Evolutionary conservation across 176 grass and related monocot species (phyloP).

Genomic region (Triticum aestivum): IWGSC_CS_RefSeq_v2.1 NC_057808.1:560424501-560425000

Average conservation of each 20-base stretch:
- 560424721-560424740: neutral
- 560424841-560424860: neutral
- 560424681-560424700: neutral
- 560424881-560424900: constrained; percentile 48
- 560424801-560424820: neutral
- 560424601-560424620: too few species aligned
- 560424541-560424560: too few species aligned
- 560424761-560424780: neutral
- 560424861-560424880: constrained; percentile 68
- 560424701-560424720: neutral
- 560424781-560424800: neutral
- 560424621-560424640: too few species aligned
- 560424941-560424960: constrained; percentile 84
- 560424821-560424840: neutral
- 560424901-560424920: constrained; percentile 28
- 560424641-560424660: too few species aligned
- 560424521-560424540: too few species aligned
- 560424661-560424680: too few species aligned
- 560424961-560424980: constrained; percentile 87
- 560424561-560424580: too few species aligned
- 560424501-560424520: neutral
- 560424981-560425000: constrained; percentile 31
- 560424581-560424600: too few species aligned
- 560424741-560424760: neutral
- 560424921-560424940: constrained; percentile 55